These are phyloP conservation scores for Arabidopsis suecica DNA, from an alignment of 345 rosid species.

Conservation along the genomic window DNA sequence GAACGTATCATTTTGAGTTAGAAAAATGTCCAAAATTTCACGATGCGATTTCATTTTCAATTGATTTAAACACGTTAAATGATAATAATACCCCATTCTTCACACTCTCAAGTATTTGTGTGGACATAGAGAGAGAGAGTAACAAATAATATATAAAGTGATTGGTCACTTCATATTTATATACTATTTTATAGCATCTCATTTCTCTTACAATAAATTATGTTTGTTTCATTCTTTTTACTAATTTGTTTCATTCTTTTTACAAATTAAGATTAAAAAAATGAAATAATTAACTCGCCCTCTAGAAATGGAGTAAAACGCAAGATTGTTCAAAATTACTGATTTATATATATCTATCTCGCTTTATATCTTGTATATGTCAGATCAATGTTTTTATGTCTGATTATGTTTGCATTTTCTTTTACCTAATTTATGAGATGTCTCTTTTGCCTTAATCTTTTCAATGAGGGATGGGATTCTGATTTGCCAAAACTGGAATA, in stretches of 20 bases:
- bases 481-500: slow-evolving; percentile 45
- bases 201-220: not conserved
- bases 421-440: slow-evolving; percentile 21
- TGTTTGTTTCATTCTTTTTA: not conserved
- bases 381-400: slow-evolving; percentile 40
- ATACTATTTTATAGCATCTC: not conserved
- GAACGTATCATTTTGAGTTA: too few relatives aligned
- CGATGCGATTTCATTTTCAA: too few relatives aligned
- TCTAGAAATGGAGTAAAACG: not conserved
- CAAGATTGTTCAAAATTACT: not conserved
- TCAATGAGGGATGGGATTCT: slow-evolving; percentile 39
- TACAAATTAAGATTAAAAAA: not conserved
- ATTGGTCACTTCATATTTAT: not conserved
- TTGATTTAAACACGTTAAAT: too few relatives aligned
- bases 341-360: too few relatives aligned
- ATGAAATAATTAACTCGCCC: not conserved
- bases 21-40: too few relatives aligned
- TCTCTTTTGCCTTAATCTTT: slow-evolving; percentile 26
- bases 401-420: slow-evolving; percentile 38
- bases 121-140: not conserved
- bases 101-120: too few relatives aligned
- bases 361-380: slow-evolving; percentile 26
- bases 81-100: too few relatives aligned
- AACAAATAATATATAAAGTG: not conserved
- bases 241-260: not conserved